Evolutionary conservation across 805 yeast species (phyloP).

Genomic region (Candida patagonica): DNA sequence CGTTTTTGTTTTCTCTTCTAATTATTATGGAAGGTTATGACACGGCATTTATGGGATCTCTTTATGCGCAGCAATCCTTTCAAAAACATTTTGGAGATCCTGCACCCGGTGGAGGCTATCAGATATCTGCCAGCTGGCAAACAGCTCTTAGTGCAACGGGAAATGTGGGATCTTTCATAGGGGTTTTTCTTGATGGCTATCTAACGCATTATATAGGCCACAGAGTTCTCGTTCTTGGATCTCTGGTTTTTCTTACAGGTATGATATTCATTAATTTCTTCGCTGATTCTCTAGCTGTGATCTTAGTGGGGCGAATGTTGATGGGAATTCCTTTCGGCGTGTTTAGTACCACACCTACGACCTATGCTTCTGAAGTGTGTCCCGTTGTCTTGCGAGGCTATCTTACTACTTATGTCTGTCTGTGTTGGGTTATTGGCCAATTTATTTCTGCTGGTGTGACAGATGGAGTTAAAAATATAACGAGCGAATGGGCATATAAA

Average conservation of each 20-base stretch:
- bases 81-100: slow-evolving; percentile 31
- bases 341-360: slow-evolving; percentile 39
- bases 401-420: slow-evolving; percentile 40
- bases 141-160: slow-evolving; percentile 7
- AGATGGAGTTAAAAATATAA: slow-evolving; percentile 26
- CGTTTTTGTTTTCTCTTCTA: slow-evolving; percentile 34
- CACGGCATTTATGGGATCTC: slow-evolving; percentile 30
- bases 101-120: slow-evolving; percentile 3
- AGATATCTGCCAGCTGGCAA: slow-evolving; percentile 6
- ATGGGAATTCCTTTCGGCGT: slow-evolving; percentile 42
- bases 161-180: slow-evolving; percentile 34
- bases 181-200: slow-evolving; percentile 37
- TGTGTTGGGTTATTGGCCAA: slow-evolving; percentile 52
- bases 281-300: slow-evolving; percentile 30
- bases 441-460: slow-evolving; percentile 44
- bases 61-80: slow-evolving; percentile 39
- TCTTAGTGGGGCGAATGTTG: slow-evolving; percentile 31
- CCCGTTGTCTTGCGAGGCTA: slow-evolving; percentile 42
- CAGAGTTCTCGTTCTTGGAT: slow-evolving; percentile 32
- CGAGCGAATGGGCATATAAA: slow-evolving; percentile 34
- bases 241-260: slow-evolving; percentile 27
- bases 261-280: slow-evolving; percentile 40
- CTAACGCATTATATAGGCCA: slow-evolving; percentile 39
- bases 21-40: slow-evolving; percentile 45
- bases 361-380: slow-evolving; percentile 48